Conservation (phyloP, 805 yeast genomes). For the Candida orba region DNA sequence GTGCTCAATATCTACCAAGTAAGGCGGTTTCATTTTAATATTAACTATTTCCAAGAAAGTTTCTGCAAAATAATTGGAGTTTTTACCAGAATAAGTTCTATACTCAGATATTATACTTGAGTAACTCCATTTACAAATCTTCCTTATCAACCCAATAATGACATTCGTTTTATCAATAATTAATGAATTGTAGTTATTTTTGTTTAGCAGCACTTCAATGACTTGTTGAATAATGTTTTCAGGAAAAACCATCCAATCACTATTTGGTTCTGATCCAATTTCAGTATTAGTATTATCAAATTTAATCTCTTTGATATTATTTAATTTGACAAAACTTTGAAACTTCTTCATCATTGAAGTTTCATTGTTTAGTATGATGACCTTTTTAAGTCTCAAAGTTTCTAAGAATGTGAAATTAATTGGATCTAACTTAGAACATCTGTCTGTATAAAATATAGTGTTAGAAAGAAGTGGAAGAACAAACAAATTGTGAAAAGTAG, state of each 20-base stretch:
- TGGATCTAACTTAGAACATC: constrained; percentile 74
- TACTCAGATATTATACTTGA: constrained; percentile 82
- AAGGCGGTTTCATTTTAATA: constrained; percentile 32
- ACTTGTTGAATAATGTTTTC: constrained; percentile 57
- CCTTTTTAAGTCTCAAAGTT: constrained; percentile 60
- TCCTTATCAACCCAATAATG: constrained; percentile 72
- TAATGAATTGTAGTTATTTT: constrained; percentile 55
- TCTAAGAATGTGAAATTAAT: constrained; percentile 72
- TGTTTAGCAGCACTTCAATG: constrained; percentile 57
- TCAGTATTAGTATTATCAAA: constrained; percentile 27
- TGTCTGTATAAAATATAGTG: constrained; percentile 27
- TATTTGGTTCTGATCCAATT: constrained; percentile 13
- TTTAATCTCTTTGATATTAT: constrained; percentile 40
- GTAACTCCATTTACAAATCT: constrained; percentile 83
- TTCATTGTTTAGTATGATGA: constrained; percentile 77
- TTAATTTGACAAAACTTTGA: constrained; percentile 53
- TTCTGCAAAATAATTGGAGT: constrained; percentile 73
- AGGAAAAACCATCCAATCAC: constrained; percentile 67
- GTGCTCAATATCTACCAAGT: not conserved
- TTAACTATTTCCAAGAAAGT: constrained; percentile 71
- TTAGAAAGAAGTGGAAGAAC: not conserved
- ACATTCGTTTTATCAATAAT: constrained; percentile 77
- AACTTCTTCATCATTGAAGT: constrained; percentile 65
- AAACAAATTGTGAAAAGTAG: not conserved
- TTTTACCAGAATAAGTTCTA: constrained; percentile 64